phyloP scores from a whole-genome alignment of 2,329 filamentous ascomycete genomes.

The Penicillium sp. region DNA sequence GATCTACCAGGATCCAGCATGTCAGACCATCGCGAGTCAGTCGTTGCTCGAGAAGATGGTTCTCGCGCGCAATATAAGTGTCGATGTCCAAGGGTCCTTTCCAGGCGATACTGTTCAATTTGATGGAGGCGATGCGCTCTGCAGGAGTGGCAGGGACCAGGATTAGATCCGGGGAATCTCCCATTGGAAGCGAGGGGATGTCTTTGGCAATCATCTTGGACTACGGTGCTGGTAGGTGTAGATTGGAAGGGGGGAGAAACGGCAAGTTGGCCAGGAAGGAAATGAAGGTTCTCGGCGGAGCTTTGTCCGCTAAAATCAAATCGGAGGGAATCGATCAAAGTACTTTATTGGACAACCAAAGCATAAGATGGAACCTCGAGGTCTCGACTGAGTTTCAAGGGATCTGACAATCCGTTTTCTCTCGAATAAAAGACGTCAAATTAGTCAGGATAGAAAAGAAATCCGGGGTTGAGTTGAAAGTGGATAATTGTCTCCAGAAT shows the following conservation, averaged over 20 bases:
- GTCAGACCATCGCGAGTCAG: slow-evolving; percentile 57
- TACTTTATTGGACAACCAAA: neutral
- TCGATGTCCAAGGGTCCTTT: slow-evolving; percentile 54
- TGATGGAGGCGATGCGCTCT: slow-evolving; percentile 53
- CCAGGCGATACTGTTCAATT: slow-evolving; percentile 58
- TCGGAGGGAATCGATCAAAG: neutral
- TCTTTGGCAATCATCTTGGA: slow-evolving; percentile 39
- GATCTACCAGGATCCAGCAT: slow-evolving; percentile 59
- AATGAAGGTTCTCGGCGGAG: neutral
- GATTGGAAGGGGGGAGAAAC: neutral
- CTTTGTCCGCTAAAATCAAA: neutral
- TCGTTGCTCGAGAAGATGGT: slow-evolving; percentile 50
- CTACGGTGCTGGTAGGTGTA: neutral
- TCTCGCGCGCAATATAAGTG: slow-evolving; percentile 59
- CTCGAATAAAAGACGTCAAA: neutral
- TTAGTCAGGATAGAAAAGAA: neutral
- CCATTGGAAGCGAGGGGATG: slow-evolving; percentile 43
- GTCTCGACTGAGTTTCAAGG: neutral
- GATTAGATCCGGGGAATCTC: slow-evolving; percentile 51
- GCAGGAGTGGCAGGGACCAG: slow-evolving; percentile 55
- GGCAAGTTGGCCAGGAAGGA: neutral
- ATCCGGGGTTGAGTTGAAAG: slow-evolving; percentile 7
- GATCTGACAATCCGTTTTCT: neutral
- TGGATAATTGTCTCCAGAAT: neutral
- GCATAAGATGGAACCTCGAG: neutral